Evolutionary conservation across 129 eudicot species (phyloP).

Genomic region (Erigeron canadensis): DNA sequence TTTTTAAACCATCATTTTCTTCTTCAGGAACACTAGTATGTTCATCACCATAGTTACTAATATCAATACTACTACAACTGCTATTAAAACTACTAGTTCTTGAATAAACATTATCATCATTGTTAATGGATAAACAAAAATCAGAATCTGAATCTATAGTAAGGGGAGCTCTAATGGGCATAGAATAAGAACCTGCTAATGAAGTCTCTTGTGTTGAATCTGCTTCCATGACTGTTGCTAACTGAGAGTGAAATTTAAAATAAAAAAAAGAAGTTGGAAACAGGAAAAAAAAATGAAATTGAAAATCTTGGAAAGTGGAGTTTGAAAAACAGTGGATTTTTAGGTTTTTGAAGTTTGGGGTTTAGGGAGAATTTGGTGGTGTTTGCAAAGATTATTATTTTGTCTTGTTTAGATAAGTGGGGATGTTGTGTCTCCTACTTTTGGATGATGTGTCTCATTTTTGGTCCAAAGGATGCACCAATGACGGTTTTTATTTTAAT

Average conservation of each 20-base stretch:
- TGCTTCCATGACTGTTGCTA: conserved; percentile 42
- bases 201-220: conserved; percentile 38
- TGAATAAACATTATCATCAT: conserved; percentile 17
- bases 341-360: conserved; percentile 11
- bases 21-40: conserved; percentile 24
- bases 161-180: conserved; percentile 84
- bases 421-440: conserved; percentile 5
- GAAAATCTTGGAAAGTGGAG: conserved; percentile 9
- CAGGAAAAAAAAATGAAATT: not conserved
- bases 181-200: conserved; percentile 55
- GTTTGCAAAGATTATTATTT: conserved; percentile 27
- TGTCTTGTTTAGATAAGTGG: conserved; percentile 27
- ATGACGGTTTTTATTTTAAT: not conserved
- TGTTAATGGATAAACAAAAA: conserved; percentile 28
- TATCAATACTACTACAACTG: conserved; percentile 33
- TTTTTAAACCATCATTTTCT: conserved; percentile 29
- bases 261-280: not conserved
- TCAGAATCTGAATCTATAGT: conserved; percentile 76
- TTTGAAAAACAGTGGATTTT: conserved; percentile 1
- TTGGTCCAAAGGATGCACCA: conserved; percentile 6
- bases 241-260: not conserved
- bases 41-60: conserved; percentile 35
- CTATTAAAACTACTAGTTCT: conserved; percentile 40
- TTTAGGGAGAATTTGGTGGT: conserved; percentile 18
- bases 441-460: conserved; percentile 2